Evolutionary conservation across 345 rosid species (phyloP), one percentile per base, ranked within the genome.

Genomic region (Eutrema heterophyllum): DNA sequence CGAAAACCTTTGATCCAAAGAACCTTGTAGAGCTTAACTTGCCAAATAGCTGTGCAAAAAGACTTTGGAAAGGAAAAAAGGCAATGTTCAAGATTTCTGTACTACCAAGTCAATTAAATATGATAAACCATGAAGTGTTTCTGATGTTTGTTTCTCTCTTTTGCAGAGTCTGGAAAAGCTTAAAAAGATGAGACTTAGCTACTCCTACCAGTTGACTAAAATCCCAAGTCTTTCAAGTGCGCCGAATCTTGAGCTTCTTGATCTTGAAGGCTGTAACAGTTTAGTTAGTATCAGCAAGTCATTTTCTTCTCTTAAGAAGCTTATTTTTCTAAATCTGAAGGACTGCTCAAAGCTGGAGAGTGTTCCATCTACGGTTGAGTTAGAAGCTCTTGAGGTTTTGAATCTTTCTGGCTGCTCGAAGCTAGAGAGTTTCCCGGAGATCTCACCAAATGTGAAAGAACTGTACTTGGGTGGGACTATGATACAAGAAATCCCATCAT

Each of bases 1-100:
- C 81, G 0, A 5, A 7, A 1, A 21, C 13, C n/a, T 76, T 79
- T 53, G 4, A 43, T 68, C 59, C 54, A 0, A 12, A 53, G 32
- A 76, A 65, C 8, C 81, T 82, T 26, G 64, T 76, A 13, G 73
- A 46, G 56, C 71, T 79, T 32, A 13, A 58, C 55, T 26, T 79
- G 48, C 12, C 58, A n/a, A 11, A 4, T 9, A 68, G 81, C 35
- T 9, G 30, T 3, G 39, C 52, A 27, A 4, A 48, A 18, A 49
- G 40, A 44, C 79, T 79, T 7, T 72, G 82, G 84, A 54, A 58
- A 43, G 78, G 68, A 46, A 39, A 16, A 6, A 54, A 8, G 62
- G 82, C 10, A 64, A 45, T 2, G 5, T 26, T 33, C 36, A 54
- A 5, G 10, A 62, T 52, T 46, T 1, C 0, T 64, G 4, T 24